These are phyloP conservation scores for Tremella yokohamensis DNA, from an alignment of 768 basidiomycete genomes.

Conservation along the genomic window DNA sequence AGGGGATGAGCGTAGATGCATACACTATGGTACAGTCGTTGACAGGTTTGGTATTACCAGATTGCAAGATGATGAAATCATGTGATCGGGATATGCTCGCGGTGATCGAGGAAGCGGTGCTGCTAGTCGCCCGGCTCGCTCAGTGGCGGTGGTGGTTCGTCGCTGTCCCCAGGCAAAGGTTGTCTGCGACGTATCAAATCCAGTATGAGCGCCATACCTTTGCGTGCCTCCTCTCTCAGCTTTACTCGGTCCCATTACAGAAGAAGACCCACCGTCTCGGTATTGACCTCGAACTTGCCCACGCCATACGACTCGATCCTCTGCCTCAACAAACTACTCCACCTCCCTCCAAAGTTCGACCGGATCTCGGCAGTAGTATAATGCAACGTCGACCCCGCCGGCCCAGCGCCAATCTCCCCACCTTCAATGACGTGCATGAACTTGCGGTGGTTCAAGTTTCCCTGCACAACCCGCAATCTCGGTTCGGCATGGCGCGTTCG, in stretches of 20 bases:
- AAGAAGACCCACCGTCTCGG: conserved; percentile 64
- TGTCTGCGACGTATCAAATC: conserved; percentile 75
- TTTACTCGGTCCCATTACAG: neutral
- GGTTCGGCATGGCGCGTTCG: conserved; percentile 14
- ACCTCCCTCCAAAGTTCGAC: conserved; percentile 87
- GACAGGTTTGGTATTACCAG: neutral
- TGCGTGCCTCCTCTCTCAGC: conserved; percentile 30
- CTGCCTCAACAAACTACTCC: conserved; percentile 60
- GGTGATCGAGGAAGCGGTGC: neutral
- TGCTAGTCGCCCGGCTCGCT: too few species aligned
- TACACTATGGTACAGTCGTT: neutral
- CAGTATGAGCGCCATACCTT: conserved; percentile 76
- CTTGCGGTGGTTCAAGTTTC: conserved; percentile 90
- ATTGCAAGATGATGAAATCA: neutral
- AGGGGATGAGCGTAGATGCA: conserved; percentile 1
- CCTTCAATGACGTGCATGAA: conserved; percentile 88
- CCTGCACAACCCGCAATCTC: conserved; percentile 66
- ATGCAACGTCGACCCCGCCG: conserved; percentile 71
- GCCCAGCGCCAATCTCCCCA: conserved; percentile 65
- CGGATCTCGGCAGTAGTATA: conserved; percentile 79
- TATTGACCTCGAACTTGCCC: conserved; percentile 76
- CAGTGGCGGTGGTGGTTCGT: neutral
- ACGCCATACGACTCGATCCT: conserved; percentile 80
- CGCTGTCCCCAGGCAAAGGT: conserved; percentile 53
- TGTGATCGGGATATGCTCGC: neutral